Evolutionary conservation across 257 asterid genomes (phyloP).

Genomic region (Capsicum chinense): DNA sequence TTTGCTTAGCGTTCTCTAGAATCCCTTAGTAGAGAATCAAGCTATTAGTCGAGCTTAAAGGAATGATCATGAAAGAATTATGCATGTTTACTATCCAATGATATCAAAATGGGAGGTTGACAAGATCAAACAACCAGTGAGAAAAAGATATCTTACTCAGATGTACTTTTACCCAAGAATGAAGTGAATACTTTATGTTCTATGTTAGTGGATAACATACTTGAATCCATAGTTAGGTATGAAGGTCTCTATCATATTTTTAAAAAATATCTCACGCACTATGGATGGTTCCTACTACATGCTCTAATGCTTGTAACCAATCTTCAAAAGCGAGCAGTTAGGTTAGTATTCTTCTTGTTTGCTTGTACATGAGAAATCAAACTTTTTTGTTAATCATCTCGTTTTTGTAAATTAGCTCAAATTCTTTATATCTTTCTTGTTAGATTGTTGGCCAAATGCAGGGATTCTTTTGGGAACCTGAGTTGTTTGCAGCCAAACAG

Average conservation of each 20-base stretch:
- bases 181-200: background rate
- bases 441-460: too few species aligned
- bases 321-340: constrained; percentile 40
- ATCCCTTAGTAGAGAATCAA: constrained; percentile 71
- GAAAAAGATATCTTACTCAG: constrained; percentile 52
- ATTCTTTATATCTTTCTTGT: too few species aligned
- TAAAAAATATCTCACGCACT: constrained; percentile 44
- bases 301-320: constrained; percentile 12
- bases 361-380: too few species aligned
- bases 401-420: too few species aligned
- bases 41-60: constrained; percentile 81
- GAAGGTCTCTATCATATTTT: constrained; percentile 37
- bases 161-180: constrained; percentile 51
- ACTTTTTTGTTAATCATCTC: too few species aligned
- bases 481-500: too few species aligned
- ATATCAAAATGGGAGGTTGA: constrained; percentile 51
- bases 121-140: constrained; percentile 50
- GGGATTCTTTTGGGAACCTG: too few species aligned
- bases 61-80: constrained; percentile 69
- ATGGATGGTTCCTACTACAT: background rate
- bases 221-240: constrained; percentile 60
- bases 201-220: constrained; percentile 48
- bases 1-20: constrained; percentile 78
- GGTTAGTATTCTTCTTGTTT: constrained; percentile 30
- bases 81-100: constrained; percentile 66